These are phyloP conservation scores for Globisporangium megalacanthum DNA, from an alignment of 352 stramenopile genomes.

Conservation along the genomic window DNA sequence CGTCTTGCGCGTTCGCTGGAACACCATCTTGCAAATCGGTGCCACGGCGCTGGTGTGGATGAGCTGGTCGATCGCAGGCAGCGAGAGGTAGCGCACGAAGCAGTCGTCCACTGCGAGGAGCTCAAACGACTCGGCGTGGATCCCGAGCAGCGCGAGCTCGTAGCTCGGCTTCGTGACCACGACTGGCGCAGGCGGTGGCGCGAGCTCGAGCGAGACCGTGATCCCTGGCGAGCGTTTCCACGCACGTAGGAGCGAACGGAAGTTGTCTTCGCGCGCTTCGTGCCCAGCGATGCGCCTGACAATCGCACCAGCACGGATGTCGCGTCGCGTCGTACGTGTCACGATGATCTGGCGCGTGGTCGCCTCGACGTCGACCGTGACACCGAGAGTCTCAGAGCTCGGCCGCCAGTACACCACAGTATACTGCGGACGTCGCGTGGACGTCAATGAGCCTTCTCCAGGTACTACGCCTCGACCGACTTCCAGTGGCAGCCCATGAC, in stretches of 20 bases:
- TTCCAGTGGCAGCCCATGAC: constrained; percentile 3
- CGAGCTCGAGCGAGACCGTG: constrained; percentile 7
- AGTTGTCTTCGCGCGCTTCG: constrained; percentile 2
- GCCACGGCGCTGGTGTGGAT: not conserved
- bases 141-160: constrained; percentile 7
- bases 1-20: constrained; percentile 1
- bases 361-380: constrained; percentile 10
- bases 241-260: not conserved
- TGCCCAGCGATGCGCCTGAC: constrained; percentile 1
- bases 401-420: constrained; percentile 3
- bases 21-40: constrained; percentile 7
- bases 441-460: too few relatives aligned
- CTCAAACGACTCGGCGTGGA: constrained; percentile 5
- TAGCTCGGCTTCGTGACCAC: constrained; percentile 8
- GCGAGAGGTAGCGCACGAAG: constrained; percentile 6
- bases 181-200: constrained; percentile 1
- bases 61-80: constrained; percentile 5
- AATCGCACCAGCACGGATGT: constrained; percentile 3
- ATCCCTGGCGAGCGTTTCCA: constrained; percentile 5
- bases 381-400: constrained; percentile 4
- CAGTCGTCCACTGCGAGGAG: constrained; percentile 4
- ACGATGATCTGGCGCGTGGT: constrained; percentile 11
- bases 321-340: constrained; percentile 1
- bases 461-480: not conserved
- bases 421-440: too few relatives aligned